Conservation (phyloP, 139 green algal genomes). For the Closterium sp. region DNA sequence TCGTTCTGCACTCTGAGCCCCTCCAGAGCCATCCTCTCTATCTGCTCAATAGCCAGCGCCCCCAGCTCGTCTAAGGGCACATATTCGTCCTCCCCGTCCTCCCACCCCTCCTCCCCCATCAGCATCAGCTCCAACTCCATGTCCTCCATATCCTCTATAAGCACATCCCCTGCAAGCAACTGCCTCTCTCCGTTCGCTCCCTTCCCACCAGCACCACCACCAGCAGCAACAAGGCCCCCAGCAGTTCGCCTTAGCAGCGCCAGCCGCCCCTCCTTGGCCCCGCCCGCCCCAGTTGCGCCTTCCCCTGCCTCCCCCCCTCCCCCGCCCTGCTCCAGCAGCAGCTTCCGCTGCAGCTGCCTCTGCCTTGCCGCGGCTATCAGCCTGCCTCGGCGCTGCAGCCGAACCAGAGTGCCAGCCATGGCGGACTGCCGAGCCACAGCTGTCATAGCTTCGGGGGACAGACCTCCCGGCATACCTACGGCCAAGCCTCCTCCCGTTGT, state of each 20-base stretch:
- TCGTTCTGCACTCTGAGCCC: conserved; percentile 38
- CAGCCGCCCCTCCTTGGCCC: neutral
- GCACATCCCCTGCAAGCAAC: neutral
- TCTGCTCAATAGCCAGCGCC: conserved; percentile 33
- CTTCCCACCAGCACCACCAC: neutral
- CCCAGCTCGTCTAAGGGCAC: conserved; percentile 40
- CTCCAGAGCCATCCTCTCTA: conserved; percentile 35
- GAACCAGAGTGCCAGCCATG: neutral
- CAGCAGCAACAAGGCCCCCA: neutral
- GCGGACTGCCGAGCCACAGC: neutral
- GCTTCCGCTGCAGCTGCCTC: neutral
- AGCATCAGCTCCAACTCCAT: neutral
- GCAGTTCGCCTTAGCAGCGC: neutral
- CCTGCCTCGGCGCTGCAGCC: neutral
- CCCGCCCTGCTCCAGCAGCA: neutral
- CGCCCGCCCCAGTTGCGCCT: neutral
- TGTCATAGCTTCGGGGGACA: neutral
- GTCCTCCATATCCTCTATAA: neutral
- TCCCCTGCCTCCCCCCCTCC: neutral
- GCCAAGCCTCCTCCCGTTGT: conserved; percentile 2
- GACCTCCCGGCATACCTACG: neutral
- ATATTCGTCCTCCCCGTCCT: conserved; percentile 11
- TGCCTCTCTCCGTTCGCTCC: neutral
- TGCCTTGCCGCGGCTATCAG: neutral
- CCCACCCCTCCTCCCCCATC: conserved; percentile 1